A percentile compares a stretch with the other conserved stretches of the same genome.
These are phyloP conservation scores for Penicillium chermesinum DNA, from an alignment of 495 filamentous ascomycete species.

Conservation along the genomic window DNA sequence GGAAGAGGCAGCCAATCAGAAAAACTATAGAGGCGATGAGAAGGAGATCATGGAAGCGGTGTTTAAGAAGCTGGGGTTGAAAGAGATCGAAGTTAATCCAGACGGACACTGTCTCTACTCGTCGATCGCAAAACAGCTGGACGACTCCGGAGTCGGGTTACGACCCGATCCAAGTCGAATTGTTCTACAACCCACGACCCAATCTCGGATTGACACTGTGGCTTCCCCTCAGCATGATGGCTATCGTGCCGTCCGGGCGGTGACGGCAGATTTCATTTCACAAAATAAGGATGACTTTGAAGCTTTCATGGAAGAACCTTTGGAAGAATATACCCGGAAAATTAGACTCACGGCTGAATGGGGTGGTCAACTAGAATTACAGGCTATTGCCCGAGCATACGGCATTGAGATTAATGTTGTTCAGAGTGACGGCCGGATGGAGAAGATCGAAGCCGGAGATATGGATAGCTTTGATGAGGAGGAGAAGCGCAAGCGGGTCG, in stretches of 20 bases:
- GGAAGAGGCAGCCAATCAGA: conserved; percentile 67
- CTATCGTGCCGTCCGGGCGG: conserved; percentile 44
- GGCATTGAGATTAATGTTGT: conserved; percentile 78
- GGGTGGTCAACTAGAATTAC: conserved; percentile 88
- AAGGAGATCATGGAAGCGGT: conserved; percentile 58
- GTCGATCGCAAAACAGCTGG: conserved; percentile 80
- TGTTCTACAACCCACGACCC: conserved; percentile 30
- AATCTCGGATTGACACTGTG: conserved; percentile 41
- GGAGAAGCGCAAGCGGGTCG: conserved; percentile 33
- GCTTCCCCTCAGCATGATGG: conserved; percentile 39
- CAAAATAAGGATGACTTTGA: conserved; percentile 57
- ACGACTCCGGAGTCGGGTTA: conserved; percentile 38
- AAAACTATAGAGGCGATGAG: conserved; percentile 70
- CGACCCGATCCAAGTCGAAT: conserved; percentile 42
- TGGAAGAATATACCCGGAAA: conserved; percentile 67
- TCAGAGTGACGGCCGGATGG: conserved; percentile 70
- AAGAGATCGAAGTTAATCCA: conserved; percentile 74
- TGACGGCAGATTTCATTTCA: conserved; percentile 52
- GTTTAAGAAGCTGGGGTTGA: conserved; percentile 57
- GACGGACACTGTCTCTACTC: conserved; percentile 97
- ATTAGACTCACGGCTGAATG: conserved; percentile 90
- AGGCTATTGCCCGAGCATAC: conserved; percentile 79
- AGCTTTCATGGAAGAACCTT: conserved; percentile 75
- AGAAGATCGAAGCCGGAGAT: conserved; percentile 60
- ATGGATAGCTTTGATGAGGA: conserved; percentile 42